Percentiles rank a stretch among this genome's conserved stretches.
phyloP scores from a whole-genome alignment of 305 asterid species.

The Fraxinus velutina region DNA sequence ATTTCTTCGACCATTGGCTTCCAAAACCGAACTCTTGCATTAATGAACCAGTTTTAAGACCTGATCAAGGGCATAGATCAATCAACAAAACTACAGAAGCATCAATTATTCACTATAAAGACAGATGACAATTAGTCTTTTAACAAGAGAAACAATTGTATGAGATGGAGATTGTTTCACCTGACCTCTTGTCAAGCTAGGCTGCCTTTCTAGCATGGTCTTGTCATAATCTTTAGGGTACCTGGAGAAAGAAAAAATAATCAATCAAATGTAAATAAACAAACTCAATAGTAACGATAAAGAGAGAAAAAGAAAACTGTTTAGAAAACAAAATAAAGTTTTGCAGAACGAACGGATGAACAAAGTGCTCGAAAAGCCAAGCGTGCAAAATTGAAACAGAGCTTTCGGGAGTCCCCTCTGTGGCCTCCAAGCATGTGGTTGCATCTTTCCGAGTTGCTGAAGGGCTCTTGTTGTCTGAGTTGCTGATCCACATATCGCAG shows the following conservation, averaged over 20 bases:
- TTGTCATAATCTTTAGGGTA: constrained; percentile 92
- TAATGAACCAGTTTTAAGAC: constrained; percentile 94
- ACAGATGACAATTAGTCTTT: not conserved
- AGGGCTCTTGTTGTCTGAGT: constrained; percentile 76
- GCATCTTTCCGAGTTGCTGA: constrained; percentile 91
- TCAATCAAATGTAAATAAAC: constrained; percentile 1
- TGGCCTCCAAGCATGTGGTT: constrained; percentile 89
- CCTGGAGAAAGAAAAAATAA: constrained; percentile 35
- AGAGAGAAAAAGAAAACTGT: not conserved
- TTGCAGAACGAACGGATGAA: constrained; percentile 61
- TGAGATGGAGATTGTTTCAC: constrained; percentile 29
- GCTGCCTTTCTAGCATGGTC: constrained; percentile 87
- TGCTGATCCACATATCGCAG: constrained; percentile 76
- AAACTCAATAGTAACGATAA: not conserved
- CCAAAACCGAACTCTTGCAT: constrained; percentile 91
- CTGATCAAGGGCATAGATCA: constrained; percentile 31
- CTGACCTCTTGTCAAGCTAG: constrained; percentile 95
- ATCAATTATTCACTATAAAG: not conserved
- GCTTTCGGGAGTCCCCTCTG: constrained; percentile 88
- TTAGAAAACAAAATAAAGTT: not conserved
- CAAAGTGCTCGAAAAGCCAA: constrained; percentile 94
- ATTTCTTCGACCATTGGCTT: constrained; percentile 98
- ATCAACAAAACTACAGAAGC: constrained; percentile 15
- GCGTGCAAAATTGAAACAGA: constrained; percentile 78
- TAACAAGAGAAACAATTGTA: not conserved